Percentiles rank a stretch among this genome's conserved stretches.
Conservation (phyloP, 306 rosid species). For the Vigna nakashimae region DNA sequence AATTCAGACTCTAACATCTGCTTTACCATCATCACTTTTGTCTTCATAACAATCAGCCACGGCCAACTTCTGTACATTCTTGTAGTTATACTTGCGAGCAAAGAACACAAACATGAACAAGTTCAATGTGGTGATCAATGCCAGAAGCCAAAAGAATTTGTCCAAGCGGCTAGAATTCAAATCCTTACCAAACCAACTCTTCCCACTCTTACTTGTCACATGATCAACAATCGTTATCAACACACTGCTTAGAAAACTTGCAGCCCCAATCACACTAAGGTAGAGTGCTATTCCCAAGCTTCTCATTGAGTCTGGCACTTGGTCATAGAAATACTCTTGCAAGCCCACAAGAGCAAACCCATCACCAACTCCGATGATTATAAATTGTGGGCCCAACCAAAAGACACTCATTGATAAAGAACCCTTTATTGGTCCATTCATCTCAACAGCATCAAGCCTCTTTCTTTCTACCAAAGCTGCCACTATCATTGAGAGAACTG, state of each 20-base stretch:
- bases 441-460: slow-evolving; percentile 53
- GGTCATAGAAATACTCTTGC: slow-evolving; percentile 90
- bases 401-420: slow-evolving; percentile 74
- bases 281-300: slow-evolving; percentile 85
- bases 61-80: slow-evolving; percentile 73
- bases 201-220: slow-evolving; percentile 56
- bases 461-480: slow-evolving; percentile 75
- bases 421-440: slow-evolving; percentile 42
- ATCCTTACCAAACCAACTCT: slow-evolving; percentile 81
- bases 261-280: slow-evolving; percentile 76
- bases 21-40: slow-evolving; percentile 42
- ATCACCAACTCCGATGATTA: slow-evolving; percentile 83
- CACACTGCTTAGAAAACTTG: slow-evolving; percentile 65
- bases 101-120: slow-evolving; percentile 62
- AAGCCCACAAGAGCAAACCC: slow-evolving; percentile 83
- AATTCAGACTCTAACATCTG: slow-evolving; percentile 50
- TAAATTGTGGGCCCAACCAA: slow-evolving; percentile 85
- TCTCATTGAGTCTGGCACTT: slow-evolving; percentile 94
- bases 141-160: slow-evolving; percentile 79
- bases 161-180: slow-evolving; percentile 75
- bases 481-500: slow-evolving; percentile 58
- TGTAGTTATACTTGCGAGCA: slow-evolving; percentile 76
- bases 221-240: slow-evolving; percentile 67
- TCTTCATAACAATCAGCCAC: slow-evolving; percentile 65
- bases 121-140: slow-evolving; percentile 52